Conservation (phyloP, 805 yeast genomes). For the Brettanomyces bruxellensis region DNA sequence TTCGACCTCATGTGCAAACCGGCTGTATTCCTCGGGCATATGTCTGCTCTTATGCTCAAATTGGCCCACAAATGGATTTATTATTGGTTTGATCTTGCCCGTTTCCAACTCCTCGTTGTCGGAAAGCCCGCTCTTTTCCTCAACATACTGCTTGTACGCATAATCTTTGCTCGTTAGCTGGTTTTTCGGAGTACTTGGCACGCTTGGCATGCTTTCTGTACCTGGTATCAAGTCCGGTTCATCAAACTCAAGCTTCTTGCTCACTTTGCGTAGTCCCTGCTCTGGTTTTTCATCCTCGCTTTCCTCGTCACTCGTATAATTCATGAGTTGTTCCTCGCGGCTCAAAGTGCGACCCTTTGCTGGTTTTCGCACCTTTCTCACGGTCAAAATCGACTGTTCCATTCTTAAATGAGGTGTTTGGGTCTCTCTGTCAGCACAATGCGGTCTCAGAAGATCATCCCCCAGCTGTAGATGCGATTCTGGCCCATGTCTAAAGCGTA, state of each 20-base stretch:
- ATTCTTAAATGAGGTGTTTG: slow-evolving; percentile 11
- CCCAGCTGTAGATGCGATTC: too few relatives aligned
- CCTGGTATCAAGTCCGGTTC: neutral
- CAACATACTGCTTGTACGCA: slow-evolving; percentile 19
- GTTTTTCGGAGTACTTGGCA: slow-evolving; percentile 28
- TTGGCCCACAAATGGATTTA: slow-evolving; percentile 24
- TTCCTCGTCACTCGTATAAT: slow-evolving; percentile 1
- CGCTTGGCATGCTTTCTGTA: neutral
- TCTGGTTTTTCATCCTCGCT: slow-evolving; percentile 2
- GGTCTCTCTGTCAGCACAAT: neutral
- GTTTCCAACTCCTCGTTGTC: slow-evolving; percentile 12
- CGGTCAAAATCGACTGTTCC: slow-evolving; percentile 1
- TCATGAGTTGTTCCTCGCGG: neutral
- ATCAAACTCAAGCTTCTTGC: slow-evolving; percentile 15
- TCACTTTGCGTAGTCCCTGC: slow-evolving; percentile 9
- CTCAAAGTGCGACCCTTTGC: neutral
- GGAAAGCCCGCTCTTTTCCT: slow-evolving; percentile 10
- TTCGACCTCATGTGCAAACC: slow-evolving; percentile 31
- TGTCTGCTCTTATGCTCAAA: neutral
- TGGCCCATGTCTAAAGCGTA: too few relatives aligned
- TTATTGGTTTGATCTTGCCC: slow-evolving; percentile 5
- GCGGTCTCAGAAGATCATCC: too few relatives aligned
- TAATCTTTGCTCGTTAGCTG: slow-evolving; percentile 27
- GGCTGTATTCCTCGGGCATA: slow-evolving; percentile 3
- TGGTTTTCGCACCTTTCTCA: neutral